These are phyloP conservation scores for Phlegmacium glaucopus DNA, from an alignment of 768 basidiomycete genomes.

Conservation along the genomic window DNA sequence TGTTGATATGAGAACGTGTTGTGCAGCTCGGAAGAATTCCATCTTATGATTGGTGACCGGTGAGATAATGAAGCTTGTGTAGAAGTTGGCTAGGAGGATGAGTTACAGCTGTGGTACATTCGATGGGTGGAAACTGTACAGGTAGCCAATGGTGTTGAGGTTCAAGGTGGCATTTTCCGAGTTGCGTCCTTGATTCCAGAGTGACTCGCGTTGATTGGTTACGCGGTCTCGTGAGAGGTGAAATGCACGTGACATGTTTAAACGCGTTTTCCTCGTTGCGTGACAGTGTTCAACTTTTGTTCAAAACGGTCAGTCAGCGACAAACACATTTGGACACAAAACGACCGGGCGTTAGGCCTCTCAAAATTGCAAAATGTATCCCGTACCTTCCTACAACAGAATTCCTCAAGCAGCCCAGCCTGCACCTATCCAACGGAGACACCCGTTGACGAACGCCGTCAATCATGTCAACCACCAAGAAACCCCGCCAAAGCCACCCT, in stretches of 20 bases:
- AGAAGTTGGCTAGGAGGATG: too few species aligned
- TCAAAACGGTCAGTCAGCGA: conserved; percentile 10
- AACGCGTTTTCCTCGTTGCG: conserved; percentile 24
- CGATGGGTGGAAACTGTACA: too few species aligned
- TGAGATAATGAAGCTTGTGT: too few species aligned
- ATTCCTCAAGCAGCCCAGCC: conserved; percentile 25
- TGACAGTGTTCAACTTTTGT: conserved; percentile 13
- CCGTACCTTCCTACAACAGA: conserved; percentile 28
- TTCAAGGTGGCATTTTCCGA: too few species aligned
- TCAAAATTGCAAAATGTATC: conserved; percentile 27
- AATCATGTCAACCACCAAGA: conserved; percentile 16
- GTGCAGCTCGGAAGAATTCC: too few species aligned
- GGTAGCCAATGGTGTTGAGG: too few species aligned
- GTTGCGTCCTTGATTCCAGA: too few species aligned
- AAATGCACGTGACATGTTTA: not conserved
- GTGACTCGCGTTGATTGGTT: too few species aligned
- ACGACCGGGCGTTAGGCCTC: conserved; percentile 46
- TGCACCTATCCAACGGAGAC: conserved; percentile 29
- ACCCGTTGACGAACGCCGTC: conserved; percentile 41
- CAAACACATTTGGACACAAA: conserved; percentile 8
- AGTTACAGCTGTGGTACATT: too few species aligned
- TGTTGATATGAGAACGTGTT: too few species aligned
- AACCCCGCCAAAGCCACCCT: conserved; percentile 30
- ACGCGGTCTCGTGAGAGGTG: conserved; percentile 18
- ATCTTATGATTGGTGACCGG: too few species aligned